Conservation (phyloP, 129 eudicot genomes). For the Erigeron canadensis region DNA sequence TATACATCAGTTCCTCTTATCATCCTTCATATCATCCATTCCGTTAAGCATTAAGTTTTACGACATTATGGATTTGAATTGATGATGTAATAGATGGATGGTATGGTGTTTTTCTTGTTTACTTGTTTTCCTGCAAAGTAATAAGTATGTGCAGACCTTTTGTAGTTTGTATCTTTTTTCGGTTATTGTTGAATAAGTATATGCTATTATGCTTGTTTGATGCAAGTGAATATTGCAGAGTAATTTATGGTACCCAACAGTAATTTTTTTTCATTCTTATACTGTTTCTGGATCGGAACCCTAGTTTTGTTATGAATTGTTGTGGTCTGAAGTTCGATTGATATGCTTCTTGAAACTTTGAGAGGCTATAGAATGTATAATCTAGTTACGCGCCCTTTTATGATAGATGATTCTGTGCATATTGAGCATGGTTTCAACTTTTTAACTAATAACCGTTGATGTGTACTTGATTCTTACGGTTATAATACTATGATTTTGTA, state of each 20-base stretch:
- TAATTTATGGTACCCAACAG: constrained; percentile 16
- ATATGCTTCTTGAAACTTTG: constrained; percentile 3
- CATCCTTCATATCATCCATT: constrained; percentile 32
- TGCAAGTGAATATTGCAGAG: constrained; percentile 38
- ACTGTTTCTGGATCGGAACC: background rate
- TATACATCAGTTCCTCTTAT: constrained; percentile 36
- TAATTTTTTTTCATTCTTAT: constrained; percentile 3
- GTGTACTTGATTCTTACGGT: background rate
- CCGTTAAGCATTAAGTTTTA: constrained; percentile 30
- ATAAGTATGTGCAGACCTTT: constrained; percentile 31
- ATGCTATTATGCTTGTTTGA: constrained; percentile 42
- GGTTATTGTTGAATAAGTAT: constrained; percentile 28
- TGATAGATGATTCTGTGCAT: background rate
- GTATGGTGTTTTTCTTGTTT: constrained; percentile 24
- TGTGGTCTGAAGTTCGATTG: background rate
- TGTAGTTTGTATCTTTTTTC: constrained; percentile 8
- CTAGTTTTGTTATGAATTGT: background rate
- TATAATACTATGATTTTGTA: background rate
- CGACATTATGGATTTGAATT: constrained; percentile 9
- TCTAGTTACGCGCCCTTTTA: background rate
- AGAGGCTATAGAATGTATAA: background rate
- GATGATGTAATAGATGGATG: constrained; percentile 17
- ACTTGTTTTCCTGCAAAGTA: constrained; percentile 30
- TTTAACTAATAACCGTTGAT: background rate
- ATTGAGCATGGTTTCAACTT: background rate